A percentile compares a stretch with the other conserved stretches of the same genome.
phyloP scores from a whole-genome alignment of 2,329 filamentous ascomycete genomes.

The Colletotrichum tabaci region DNA sequence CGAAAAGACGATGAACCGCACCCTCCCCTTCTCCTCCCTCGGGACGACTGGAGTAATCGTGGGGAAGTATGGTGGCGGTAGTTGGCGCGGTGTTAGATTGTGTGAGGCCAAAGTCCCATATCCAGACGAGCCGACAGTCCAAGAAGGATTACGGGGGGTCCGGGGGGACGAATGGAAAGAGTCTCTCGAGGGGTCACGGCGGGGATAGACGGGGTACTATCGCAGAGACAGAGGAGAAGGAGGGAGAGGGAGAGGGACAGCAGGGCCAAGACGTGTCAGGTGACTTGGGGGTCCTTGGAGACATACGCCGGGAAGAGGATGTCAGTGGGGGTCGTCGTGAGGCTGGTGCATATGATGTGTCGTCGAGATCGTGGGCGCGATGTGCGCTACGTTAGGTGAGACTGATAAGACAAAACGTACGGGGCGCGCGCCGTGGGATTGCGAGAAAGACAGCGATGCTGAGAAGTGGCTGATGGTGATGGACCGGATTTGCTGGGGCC shows the following conservation, averaged over 20 bases:
- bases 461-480: conserved; percentile 31
- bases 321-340: conserved; percentile 42
- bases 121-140: conserved; percentile 32
- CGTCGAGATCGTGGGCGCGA: conserved; percentile 26
- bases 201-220: conserved; percentile 30
- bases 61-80: conserved; percentile 39
- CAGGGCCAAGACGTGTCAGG: conserved; percentile 36
- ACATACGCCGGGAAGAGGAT: conserved; percentile 35
- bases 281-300: conserved; percentile 37
- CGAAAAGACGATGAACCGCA: conserved; percentile 26
- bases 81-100: conserved; percentile 12
- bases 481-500: conserved; percentile 20
- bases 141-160: conserved; percentile 25
- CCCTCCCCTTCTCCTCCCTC: conserved; percentile 42
- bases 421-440: conserved; percentile 16
- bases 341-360: conserved; percentile 34
- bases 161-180: conserved; percentile 23
- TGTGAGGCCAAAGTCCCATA: conserved; percentile 37
- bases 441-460: conserved; percentile 13
- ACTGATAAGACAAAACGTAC: conserved; percentile 29
- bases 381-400: conserved; percentile 20
- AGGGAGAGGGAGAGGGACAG: conserved; percentile 19
- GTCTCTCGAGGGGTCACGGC: conserved; percentile 23
- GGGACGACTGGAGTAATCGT: conserved; percentile 22
- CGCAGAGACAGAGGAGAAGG: not conserved